A percentile compares a stretch with the other conserved stretches of the same genome.
These are phyloP conservation scores for Lactarius trivialis DNA, from an alignment of 768 basidiomycete genomes.

Conservation along the genomic window DNA sequence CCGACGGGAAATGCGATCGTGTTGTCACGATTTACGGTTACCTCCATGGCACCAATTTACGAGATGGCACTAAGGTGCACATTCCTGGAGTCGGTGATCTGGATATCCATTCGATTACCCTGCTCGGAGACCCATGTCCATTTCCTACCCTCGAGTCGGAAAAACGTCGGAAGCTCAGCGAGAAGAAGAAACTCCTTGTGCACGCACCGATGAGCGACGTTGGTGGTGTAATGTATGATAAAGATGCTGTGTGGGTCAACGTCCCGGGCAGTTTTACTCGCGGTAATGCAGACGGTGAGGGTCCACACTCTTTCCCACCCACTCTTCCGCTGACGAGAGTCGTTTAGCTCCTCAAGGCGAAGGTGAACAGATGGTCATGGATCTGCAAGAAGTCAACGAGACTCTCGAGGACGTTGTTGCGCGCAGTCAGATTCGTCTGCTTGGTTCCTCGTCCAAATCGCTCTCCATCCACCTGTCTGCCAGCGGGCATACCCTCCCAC, in stretches of 20 bases:
- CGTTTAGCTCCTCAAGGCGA: slow-evolving; percentile 72
- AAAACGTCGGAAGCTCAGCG: slow-evolving; percentile 85
- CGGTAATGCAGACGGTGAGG: slow-evolving; percentile 58
- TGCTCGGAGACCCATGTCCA: slow-evolving; percentile 92
- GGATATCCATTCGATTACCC: slow-evolving; percentile 61
- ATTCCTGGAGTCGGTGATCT: slow-evolving; percentile 94
- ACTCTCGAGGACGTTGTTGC: slow-evolving; percentile 84
- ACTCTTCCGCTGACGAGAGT: background rate
- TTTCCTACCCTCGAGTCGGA: slow-evolving; percentile 87
- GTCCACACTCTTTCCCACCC: background rate
- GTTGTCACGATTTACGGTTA: slow-evolving; percentile 93
- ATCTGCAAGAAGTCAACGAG: slow-evolving; percentile 75
- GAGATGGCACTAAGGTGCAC: slow-evolving; percentile 73
- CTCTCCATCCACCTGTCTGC: slow-evolving; percentile 41
- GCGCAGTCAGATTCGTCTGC: slow-evolving; percentile 73
- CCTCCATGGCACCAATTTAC: slow-evolving; percentile 81
- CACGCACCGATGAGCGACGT: slow-evolving; percentile 99
- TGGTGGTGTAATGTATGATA: slow-evolving; percentile 94
- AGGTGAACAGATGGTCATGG: slow-evolving; percentile 97
- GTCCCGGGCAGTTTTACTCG: slow-evolving; percentile 91
- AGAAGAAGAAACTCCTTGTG: slow-evolving; percentile 86
- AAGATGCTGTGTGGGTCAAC: slow-evolving; percentile 97
- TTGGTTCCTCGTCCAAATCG: slow-evolving; percentile 72
- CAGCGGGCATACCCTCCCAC: slow-evolving; percentile 14
- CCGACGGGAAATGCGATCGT: slow-evolving; percentile 88